Conservation (phyloP, 108 stramenopile genomes). For the Epithemia pelagica region DNA sequence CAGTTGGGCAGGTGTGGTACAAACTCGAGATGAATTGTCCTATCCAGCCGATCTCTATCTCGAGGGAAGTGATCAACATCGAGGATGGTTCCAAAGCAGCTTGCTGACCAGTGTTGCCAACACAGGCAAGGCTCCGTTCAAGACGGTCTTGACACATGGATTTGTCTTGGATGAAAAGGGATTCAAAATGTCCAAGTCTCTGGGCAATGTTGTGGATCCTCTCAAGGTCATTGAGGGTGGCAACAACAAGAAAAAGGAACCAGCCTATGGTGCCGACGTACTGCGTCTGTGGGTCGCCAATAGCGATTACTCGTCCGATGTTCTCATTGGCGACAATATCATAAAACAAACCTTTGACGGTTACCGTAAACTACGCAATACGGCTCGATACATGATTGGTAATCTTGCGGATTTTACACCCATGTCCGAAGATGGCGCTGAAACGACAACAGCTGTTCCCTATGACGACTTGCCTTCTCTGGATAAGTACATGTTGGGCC, state of each 20-base stretch:
- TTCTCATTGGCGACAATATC: slow-evolving; percentile 83
- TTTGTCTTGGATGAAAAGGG: slow-evolving; percentile 98
- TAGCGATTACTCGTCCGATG: slow-evolving; percentile 95
- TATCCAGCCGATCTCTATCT: slow-evolving; percentile 91
- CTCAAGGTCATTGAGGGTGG: slow-evolving; percentile 93
- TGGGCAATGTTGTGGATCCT: slow-evolving; percentile 97
- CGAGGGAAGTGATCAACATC: slow-evolving; percentile 94
- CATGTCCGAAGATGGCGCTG: slow-evolving; percentile 29
- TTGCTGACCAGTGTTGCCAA: slow-evolving; percentile 93
- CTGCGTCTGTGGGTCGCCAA: slow-evolving; percentile 96
- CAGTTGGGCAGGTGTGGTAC: slow-evolving; percentile 93
- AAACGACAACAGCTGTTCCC: slow-evolving; percentile 34
- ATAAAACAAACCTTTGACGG: slow-evolving; percentile 94
- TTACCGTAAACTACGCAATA: slow-evolving; percentile 95
- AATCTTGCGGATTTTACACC: slow-evolving; percentile 90
- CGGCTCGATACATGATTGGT: slow-evolving; percentile 91
- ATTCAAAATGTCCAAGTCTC: slow-evolving; percentile 98
- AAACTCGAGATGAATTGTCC: slow-evolving; percentile 71
- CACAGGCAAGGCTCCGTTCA: slow-evolving; percentile 85
- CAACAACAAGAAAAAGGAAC: slow-evolving; percentile 88
- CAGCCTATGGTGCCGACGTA: slow-evolving; percentile 98
- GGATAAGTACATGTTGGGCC: slow-evolving; percentile 95
- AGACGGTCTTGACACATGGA: slow-evolving; percentile 96
- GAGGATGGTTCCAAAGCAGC: slow-evolving; percentile 99
- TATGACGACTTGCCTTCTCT: slow-evolving; percentile 85